Evolutionary conservation across 1,284 basidiomycete genomes (phyloP), one percentile per base, ranked within the genome.

Genomic region (Spongiforma sp.): DNA sequence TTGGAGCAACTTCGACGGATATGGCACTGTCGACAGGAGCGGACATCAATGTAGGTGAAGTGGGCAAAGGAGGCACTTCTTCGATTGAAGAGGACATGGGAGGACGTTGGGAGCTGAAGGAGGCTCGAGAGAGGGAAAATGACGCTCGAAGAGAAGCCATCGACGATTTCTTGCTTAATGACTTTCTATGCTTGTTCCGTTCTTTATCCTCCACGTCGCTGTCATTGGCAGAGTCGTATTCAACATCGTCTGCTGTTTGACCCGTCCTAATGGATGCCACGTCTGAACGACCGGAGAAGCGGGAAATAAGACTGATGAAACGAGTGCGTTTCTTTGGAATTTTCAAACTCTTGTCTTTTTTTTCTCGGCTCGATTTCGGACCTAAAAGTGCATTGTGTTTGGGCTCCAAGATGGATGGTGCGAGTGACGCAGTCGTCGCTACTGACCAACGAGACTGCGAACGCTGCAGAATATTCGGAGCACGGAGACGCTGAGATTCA

Each of bases 231-330:
- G 73, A 75, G 39, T 77, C 75, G 32, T 69, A 73, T 4, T 73
- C 69, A 11, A 53, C 46, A 11, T 68, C 73, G 7, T 60, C 63
- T 9, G 37, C 46, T 0, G 62, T 39, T 9, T 41, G 66, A 8
- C 39, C 50, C 8, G 60, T 63, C 5, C 64, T 57, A 0, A 59
- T 32, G 3, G 71, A 59, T 14, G 67, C 50, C 3, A 57, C 10
- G 7, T 76, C 74, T 8, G 28, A 33, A 21, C 75, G 76, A 30
- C 75, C 67, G 2, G 76, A 77, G 14, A 75, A 30, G 5, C 73
- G 74, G 0, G 75, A 76, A 9, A 75, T 75, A 56, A 75, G 72
- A 57, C 69, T 76, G 36, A 78, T 74, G 57, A 75, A 76, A n/a
- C 76, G 74, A 0, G 75, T 26, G 14, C 74, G 74, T 52, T 78